A percentile compares a stretch with the other conserved stretches of the same genome.
These are phyloP conservation scores for Phytophthora pluvialis DNA, from an alignment of 352 stramenopile species.

Conservation along the genomic window DNA sequence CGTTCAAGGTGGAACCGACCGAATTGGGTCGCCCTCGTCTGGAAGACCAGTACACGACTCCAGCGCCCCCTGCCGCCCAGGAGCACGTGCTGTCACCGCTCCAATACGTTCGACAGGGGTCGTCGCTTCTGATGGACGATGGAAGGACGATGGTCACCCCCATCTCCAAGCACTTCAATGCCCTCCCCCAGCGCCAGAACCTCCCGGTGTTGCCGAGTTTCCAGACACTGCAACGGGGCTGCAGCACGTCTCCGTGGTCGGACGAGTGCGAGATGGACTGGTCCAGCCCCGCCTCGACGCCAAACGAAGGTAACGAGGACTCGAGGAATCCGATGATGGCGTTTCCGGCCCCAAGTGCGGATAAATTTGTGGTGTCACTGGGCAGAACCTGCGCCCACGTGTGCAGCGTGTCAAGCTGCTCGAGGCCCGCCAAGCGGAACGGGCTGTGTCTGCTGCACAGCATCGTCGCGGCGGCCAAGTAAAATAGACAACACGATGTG, in stretches of 20 bases:
- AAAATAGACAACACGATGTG: slow-evolving; percentile 12
- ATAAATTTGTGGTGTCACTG: slow-evolving; percentile 16
- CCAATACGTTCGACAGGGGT: slow-evolving; percentile 24
- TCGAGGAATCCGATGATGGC: no score
- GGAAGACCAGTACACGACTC: not conserved
- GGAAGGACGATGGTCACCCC: slow-evolving; percentile 28
- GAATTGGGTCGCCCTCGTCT: not conserved
- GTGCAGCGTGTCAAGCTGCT: slow-evolving; percentile 23
- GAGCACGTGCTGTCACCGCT: slow-evolving; percentile 10
- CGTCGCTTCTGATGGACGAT: slow-evolving; percentile 4
- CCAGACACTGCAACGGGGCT: slow-evolving; percentile 25
- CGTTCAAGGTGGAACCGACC: slow-evolving; percentile 28
- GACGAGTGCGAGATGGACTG: slow-evolving; percentile 10
- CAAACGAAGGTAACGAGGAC: slow-evolving; percentile 3
- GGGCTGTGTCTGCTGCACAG: slow-evolving; percentile 34
- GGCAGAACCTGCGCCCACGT: slow-evolving; percentile 3
- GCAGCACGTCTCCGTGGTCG: slow-evolving; percentile 17
- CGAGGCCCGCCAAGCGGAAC: slow-evolving; percentile 26
- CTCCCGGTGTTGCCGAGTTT: slow-evolving; percentile 38
- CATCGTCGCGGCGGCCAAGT: slow-evolving; percentile 9
- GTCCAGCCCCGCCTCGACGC: slow-evolving; percentile 2
- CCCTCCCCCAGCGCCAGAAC: slow-evolving; percentile 2
- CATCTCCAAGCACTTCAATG: slow-evolving; percentile 31
- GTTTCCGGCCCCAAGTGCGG: not conserved
- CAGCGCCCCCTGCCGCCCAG: not conserved